phyloP scores from a whole-genome alignment of 345 rosid species.

The Raphanus raphanistrum region DNA sequence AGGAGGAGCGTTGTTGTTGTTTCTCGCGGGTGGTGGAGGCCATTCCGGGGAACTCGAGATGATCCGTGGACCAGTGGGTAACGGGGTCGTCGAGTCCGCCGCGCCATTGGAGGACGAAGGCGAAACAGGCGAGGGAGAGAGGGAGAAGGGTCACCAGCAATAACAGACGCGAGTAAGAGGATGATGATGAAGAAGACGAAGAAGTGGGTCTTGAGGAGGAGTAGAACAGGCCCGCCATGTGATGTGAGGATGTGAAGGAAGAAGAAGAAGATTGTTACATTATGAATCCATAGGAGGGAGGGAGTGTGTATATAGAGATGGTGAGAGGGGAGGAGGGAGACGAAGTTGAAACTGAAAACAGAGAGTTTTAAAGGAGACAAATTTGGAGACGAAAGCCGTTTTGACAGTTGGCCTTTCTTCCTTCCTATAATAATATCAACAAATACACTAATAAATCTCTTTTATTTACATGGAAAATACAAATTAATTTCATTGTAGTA shows the following conservation, averaged over 20 bases:
- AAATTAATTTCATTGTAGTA: background rate
- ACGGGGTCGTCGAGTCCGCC: conserved; percentile 59
- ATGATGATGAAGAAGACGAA: conserved; percentile 37
- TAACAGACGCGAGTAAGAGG: conserved; percentile 50
- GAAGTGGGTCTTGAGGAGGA: conserved; percentile 32
- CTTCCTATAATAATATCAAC: background rate
- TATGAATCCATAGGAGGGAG: background rate
- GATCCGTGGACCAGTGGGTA: conserved; percentile 38
- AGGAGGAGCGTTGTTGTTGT: background rate
- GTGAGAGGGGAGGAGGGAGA: conserved; percentile 21
- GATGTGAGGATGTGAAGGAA: conserved; percentile 37
- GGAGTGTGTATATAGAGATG: background rate
- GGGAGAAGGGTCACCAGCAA: conserved; percentile 61
- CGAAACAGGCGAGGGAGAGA: conserved; percentile 57
- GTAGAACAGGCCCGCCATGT: conserved; percentile 56
- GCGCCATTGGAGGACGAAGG: conserved; percentile 77
- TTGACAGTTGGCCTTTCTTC: conserved; percentile 21
- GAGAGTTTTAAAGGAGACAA: conserved; percentile 10
- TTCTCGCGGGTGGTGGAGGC: conserved; percentile 9
- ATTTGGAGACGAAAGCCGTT: conserved; percentile 27
- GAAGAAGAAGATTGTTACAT: background rate
- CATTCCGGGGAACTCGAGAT: conserved; percentile 70
- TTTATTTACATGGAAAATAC: background rate
- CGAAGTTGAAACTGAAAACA: conserved; percentile 32
- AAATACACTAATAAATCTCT: background rate